phyloP scores from a whole-genome alignment of 306 rosid genomes.

The Fragaria vesca region DNA sequence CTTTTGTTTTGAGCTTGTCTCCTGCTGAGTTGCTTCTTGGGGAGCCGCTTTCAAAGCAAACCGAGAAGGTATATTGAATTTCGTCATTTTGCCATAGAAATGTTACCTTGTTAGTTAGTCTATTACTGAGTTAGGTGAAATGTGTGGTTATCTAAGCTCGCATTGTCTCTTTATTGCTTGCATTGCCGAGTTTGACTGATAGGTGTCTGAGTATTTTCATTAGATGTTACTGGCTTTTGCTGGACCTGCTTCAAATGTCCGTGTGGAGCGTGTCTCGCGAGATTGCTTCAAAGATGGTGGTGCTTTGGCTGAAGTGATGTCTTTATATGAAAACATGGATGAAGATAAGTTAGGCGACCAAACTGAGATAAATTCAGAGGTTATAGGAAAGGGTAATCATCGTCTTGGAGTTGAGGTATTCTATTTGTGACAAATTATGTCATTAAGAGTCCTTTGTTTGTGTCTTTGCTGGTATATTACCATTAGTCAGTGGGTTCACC shows the following conservation, averaged over 20 bases:
- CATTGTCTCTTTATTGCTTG: neutral
- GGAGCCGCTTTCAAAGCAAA: constrained; percentile 70
- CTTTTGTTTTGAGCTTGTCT: constrained; percentile 59
- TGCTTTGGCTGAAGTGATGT: constrained; percentile 78
- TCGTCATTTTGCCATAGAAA: neutral
- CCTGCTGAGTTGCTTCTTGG: constrained; percentile 93
- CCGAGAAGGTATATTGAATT: constrained; percentile 64
- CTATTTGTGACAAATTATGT: neutral
- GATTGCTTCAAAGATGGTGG: constrained; percentile 72
- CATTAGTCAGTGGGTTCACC: neutral
- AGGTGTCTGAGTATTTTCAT: constrained; percentile 18
- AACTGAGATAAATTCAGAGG: constrained; percentile 32
- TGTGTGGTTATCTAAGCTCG: neutral
- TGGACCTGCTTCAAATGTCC: constrained; percentile 89
- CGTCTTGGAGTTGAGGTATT: constrained; percentile 63
- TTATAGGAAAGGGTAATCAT: constrained; percentile 36
- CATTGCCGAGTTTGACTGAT: constrained; percentile 6
- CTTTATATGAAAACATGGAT: constrained; percentile 58
- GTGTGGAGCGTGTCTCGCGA: constrained; percentile 66
- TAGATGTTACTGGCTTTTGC: constrained; percentile 79
- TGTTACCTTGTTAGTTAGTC: neutral
- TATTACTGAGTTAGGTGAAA: neutral
- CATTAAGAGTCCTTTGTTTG: constrained; percentile 13
- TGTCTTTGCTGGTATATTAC: neutral
- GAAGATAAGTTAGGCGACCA: constrained; percentile 34